These are phyloP conservation scores for Magnusiomyces suaveolens DNA, from an alignment of 1,139 yeast species.

Conservation along the genomic window DNA sequence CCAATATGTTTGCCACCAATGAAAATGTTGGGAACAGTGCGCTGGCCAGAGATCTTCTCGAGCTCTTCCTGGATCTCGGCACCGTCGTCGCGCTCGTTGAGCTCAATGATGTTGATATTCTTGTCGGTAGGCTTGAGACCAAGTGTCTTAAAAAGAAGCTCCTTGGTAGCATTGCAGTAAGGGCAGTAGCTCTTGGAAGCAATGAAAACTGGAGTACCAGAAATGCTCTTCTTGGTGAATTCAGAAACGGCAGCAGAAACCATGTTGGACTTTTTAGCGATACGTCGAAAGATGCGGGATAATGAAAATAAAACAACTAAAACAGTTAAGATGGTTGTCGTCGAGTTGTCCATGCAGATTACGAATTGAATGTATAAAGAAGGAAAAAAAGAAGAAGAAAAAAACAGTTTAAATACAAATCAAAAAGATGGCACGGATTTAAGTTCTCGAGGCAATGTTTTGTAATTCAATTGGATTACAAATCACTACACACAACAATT, in stretches of 20 bases:
- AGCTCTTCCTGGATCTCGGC: conserved; percentile 70
- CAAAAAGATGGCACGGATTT: too few relatives aligned
- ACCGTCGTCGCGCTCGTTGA: conserved; percentile 39
- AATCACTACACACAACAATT: too few relatives aligned
- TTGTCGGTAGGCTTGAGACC: conserved; percentile 21
- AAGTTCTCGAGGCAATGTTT: too few relatives aligned
- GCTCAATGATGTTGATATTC: conserved; percentile 21
- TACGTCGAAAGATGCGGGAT: not conserved
- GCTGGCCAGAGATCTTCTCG: conserved; percentile 70
- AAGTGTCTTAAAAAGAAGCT: conserved; percentile 19
- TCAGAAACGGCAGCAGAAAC: not conserved
- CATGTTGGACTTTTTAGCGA: not conserved
- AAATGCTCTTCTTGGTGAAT: conserved; percentile 5
- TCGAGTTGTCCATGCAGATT: too few relatives aligned
- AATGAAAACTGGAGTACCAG: conserved; percentile 10
- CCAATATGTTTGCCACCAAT: conserved; percentile 90
- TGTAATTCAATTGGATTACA: too few relatives aligned
- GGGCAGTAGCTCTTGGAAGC: conserved; percentile 16
- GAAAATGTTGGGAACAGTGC: conserved; percentile 87
- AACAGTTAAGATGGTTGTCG: too few relatives aligned
- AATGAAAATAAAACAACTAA: not conserved
- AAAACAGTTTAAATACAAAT: too few relatives aligned
- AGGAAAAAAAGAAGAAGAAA: too few relatives aligned
- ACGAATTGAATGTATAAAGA: too few relatives aligned
- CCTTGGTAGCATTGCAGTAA: conserved; percentile 28